These are phyloP conservation scores for Scedosporium apiospermum DNA, from an alignment of 2,329 filamentous ascomycete genomes.

Conservation along the genomic window DNA sequence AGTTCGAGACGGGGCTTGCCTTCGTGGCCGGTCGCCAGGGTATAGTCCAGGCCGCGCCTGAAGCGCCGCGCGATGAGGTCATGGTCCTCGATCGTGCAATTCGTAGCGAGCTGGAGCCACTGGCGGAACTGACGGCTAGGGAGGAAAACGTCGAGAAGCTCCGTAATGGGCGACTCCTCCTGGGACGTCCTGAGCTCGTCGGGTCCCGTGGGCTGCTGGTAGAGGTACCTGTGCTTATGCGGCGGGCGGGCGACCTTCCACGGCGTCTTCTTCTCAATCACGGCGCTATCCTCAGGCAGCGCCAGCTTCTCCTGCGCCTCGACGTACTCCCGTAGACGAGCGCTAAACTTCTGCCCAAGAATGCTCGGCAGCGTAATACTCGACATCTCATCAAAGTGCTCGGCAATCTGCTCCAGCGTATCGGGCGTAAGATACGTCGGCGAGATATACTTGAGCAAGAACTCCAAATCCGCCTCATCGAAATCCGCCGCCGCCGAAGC, in stretches of 20 bases:
- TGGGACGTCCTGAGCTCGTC: conserved; percentile 23
- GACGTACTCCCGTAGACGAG: conserved; percentile 61
- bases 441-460: conserved; percentile 81
- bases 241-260: conserved; percentile 80
- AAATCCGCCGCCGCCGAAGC: conserved; percentile 46
- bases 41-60: conserved; percentile 81
- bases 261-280: conserved; percentile 47
- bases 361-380: conserved; percentile 76
- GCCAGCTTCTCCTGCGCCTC: conserved; percentile 47
- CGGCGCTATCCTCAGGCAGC: conserved; percentile 35
- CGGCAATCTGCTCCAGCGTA: conserved; percentile 71
- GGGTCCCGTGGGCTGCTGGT: conserved; percentile 49
- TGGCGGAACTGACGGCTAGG: conserved; percentile 80
- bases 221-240: conserved; percentile 91
- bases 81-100: conserved; percentile 60
- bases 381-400: conserved; percentile 73
- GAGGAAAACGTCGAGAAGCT: conserved; percentile 72
- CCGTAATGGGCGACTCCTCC: conserved; percentile 54
- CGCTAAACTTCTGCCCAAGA: conserved; percentile 67
- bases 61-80: conserved; percentile 81
- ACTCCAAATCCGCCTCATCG: conserved; percentile 74
- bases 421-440: conserved; percentile 89
- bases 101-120: conserved; percentile 80
- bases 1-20: conserved; percentile 74
- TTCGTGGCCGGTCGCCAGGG: conserved; percentile 77